These are phyloP conservation scores for Amphichorda felina DNA, from an alignment of 2,329 filamentous ascomycete genomes.

Conservation along the genomic window DNA sequence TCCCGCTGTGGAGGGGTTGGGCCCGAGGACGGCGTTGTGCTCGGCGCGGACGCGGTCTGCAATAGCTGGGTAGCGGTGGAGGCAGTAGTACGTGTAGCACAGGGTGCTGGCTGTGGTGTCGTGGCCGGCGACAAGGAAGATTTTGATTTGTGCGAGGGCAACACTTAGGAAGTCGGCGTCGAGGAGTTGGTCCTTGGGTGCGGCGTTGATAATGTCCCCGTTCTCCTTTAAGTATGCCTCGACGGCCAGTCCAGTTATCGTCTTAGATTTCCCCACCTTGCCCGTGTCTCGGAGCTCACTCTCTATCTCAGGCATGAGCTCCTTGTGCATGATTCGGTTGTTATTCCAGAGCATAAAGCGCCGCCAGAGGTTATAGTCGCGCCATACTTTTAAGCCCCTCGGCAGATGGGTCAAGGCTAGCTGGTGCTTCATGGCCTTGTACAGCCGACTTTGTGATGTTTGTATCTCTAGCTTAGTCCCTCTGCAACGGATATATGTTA, in stretches of 20 bases:
- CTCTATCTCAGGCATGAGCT: not conserved
- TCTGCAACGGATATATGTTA: not conserved
- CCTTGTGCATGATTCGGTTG: not conserved
- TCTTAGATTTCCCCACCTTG: not conserved
- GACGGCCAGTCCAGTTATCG: constrained; percentile 1
- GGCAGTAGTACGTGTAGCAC: constrained; percentile 13
- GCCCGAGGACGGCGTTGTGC: constrained; percentile 30
- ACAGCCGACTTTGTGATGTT: not conserved
- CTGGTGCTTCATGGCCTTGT: not conserved
- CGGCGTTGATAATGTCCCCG: not conserved
- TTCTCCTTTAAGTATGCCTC: constrained; percentile 1
- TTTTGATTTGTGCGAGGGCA: constrained; percentile 14
- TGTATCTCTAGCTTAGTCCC: not conserved
- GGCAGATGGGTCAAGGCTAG: not conserved
- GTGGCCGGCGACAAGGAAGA: constrained; percentile 27
- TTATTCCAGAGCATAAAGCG: not conserved
- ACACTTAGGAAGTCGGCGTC: not conserved
- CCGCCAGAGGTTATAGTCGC: not conserved
- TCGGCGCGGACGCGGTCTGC: constrained; percentile 17
- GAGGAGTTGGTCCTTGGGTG: not conserved
- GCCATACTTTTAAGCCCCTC: not conserved
- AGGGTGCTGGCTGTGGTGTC: constrained; percentile 31
- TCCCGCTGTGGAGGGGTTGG: constrained; percentile 16
- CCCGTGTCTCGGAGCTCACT: not conserved
- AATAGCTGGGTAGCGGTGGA: constrained; percentile 18